A percentile compares a stretch with the other conserved stretches of the same genome.
Conservation (phyloP, 2,329 filamentous ascomycete genomes). For the Epichloe typhina region DNA sequence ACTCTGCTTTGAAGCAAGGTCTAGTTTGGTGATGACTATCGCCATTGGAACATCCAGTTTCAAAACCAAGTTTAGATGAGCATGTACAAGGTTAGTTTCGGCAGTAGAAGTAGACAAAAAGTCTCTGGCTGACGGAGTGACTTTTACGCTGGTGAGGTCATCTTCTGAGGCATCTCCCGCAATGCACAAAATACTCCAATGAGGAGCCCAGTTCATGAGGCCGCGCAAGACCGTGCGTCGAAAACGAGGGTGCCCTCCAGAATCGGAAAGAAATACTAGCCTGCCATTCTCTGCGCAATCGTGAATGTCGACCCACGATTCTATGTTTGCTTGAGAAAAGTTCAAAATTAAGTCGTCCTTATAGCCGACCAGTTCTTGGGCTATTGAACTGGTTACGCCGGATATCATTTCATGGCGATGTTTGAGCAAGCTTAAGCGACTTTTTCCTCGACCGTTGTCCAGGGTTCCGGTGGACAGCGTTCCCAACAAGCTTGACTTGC, state of each 20-base stretch:
- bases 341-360: constrained; percentile 52
- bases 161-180: constrained; percentile 59
- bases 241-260: constrained; percentile 81
- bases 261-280: constrained; percentile 81
- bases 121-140: constrained; percentile 37
- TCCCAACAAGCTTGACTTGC: constrained; percentile 83
- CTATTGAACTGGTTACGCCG: constrained; percentile 85
- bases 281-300: constrained; percentile 59
- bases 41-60: constrained; percentile 66
- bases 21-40: constrained; percentile 81
- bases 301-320: constrained; percentile 92
- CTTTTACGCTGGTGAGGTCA: constrained; percentile 16
- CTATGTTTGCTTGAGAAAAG: constrained; percentile 74
- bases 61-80: constrained; percentile 75
- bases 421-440: constrained; percentile 74
- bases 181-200: constrained; percentile 84
- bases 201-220: constrained; percentile 88
- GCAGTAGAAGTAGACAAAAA: constrained; percentile 34
- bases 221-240: constrained; percentile 78
- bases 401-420: constrained; percentile 89
- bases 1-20: constrained; percentile 62
- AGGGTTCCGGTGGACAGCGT: constrained; percentile 77
- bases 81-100: constrained; percentile 59
- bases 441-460: constrained; percentile 87
- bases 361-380: constrained; percentile 88